Percentiles rank a stretch among this genome's conserved stretches.
phyloP scores from a whole-genome alignment of 1,284 basidiomycete genomes.

The Apiotrichum montevideense region DNA sequence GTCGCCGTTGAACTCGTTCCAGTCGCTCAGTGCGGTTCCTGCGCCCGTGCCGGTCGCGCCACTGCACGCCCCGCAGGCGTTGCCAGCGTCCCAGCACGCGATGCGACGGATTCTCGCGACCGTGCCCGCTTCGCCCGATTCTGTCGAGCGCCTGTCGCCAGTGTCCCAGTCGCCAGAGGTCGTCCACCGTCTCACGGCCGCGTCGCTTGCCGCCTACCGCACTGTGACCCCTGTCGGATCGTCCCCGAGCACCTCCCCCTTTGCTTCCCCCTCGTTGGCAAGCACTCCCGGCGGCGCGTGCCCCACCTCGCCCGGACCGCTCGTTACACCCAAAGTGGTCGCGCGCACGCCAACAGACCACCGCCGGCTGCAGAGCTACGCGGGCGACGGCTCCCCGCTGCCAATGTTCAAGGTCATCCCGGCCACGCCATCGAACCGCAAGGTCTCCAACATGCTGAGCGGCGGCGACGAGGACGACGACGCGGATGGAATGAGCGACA shows the following conservation, averaged over 20 bases:
- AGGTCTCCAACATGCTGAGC: slow-evolving; percentile 15
- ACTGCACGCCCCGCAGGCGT: no score
- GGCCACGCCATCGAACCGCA: slow-evolving; percentile 36
- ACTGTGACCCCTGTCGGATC: not conserved
- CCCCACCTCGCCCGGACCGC: not conserved
- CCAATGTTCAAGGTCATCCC: slow-evolving; percentile 44
- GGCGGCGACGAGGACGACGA: slow-evolving; percentile 23
- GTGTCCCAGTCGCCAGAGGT: not conserved
- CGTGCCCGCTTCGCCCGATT: not conserved
- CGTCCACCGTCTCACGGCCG: not conserved
- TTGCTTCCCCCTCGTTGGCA: not conserved
- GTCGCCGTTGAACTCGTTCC: no score
- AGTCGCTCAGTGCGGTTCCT: no score
- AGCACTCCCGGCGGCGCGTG: slow-evolving; percentile 1
- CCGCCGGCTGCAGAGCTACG: not conserved
- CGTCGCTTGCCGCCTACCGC: not conserved
- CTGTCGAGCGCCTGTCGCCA: not conserved
- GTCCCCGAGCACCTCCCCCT: not conserved
- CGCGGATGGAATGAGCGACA: not conserved
- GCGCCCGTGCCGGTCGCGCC: no score
- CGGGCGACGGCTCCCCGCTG: slow-evolving; percentile 5
- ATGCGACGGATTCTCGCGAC: not conserved
- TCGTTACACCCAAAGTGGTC: not conserved
- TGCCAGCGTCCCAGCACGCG: not conserved
- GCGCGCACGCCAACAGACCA: not conserved